Conservation (phyloP, 2,329 filamentous ascomycete genomes). For the Aquanectria penicillioides region DNA sequence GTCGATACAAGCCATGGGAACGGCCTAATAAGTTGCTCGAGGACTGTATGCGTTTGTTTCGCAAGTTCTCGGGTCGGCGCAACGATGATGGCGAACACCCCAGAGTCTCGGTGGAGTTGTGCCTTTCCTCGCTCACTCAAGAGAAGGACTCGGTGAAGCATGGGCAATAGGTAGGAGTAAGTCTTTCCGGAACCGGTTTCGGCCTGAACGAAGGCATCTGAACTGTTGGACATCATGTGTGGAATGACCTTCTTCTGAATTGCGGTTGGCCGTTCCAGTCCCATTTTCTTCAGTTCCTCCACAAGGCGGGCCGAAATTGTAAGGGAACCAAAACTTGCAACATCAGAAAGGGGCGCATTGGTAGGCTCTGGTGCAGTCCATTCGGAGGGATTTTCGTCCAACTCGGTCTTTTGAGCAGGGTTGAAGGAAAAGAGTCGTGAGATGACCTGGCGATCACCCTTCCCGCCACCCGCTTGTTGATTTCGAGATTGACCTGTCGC, state of each 20-base stretch:
- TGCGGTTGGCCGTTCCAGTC: slow-evolving; percentile 89
- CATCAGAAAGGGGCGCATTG: slow-evolving; percentile 88
- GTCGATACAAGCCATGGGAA: slow-evolving; percentile 95
- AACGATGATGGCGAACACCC: slow-evolving; percentile 92
- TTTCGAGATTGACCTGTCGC: slow-evolving; percentile 33
- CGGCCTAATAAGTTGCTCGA: slow-evolving; percentile 87
- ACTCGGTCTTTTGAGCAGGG: slow-evolving; percentile 74
- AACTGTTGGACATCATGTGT: slow-evolving; percentile 81
- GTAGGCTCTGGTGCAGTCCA: slow-evolving; percentile 76
- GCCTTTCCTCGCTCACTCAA: slow-evolving; percentile 69
- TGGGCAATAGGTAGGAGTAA: slow-evolving; percentile 90
- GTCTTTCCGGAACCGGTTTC: slow-evolving; percentile 99
- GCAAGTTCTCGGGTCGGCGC: slow-evolving; percentile 94
- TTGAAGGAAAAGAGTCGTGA: slow-evolving; percentile 95
- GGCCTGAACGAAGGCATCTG: slow-evolving; percentile 94
- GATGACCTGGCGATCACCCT: slow-evolving; percentile 69
- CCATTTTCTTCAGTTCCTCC: slow-evolving; percentile 85
- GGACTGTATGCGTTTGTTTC: slow-evolving; percentile 89
- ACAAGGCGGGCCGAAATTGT: slow-evolving; percentile 85
- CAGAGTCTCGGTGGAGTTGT: slow-evolving; percentile 84
- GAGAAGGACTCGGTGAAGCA: slow-evolving; percentile 87
- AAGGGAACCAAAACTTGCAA: slow-evolving; percentile 86
- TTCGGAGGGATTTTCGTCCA: slow-evolving; percentile 59
- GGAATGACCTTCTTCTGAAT: slow-evolving; percentile 93
- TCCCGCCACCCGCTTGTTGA: slow-evolving; percentile 35